Evolutionary conservation across 1,284 basidiomycete genomes (phyloP), one percentile per base, ranked within the genome.

Genomic region (Caloboletus firmus): DNA sequence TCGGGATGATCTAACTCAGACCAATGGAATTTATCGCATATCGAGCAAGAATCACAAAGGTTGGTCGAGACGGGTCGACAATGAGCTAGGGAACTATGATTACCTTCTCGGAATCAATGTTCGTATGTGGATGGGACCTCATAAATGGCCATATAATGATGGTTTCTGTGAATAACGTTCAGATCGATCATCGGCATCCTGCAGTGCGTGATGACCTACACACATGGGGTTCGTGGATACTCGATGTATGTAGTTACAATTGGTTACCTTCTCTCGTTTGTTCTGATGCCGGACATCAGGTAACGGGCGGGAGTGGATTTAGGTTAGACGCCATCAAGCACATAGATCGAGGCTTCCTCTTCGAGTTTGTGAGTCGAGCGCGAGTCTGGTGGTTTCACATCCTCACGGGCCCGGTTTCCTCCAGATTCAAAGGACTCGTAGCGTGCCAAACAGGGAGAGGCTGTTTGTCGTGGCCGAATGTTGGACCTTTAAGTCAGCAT

Each of bases 251-350:
- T 51, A 46, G 24, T 44, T 41, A 31, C 18, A 13, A 28, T 45
- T 17, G n/a, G 32, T 31, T 24, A 34, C 10, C 6, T 45, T 47
- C 41, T 56, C 45, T 41, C 12, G 28, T 36, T 35, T 18, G 8
- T 41, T 26, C 35, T 59, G 45, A 60, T 28, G 8, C 17, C 31
- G 8, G 18, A 40, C 48, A 43, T 30, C 50, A 94, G 83, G 89
- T 86, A 39, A 93, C 90, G 1, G 87, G 87, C 5, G 90, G 85
- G 11, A 76, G 77, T 28, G 94, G 94, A 4, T 94, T 95, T 72
- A 80, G 93, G 42, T 79, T 95, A 35, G 94, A 95, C 63, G 94
- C 93, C 12, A 90, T 94, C 64, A 95, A 95, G 68, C 89, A 91
- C 60, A 85, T 89, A 55, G 88, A 91, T 66, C 74, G 78, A 53